A percentile compares a stretch with the other conserved stretches of the same genome.
phyloP scores from a whole-genome alignment of 176 grass and related monocot genomes.

The Carex scoparia region DNA sequence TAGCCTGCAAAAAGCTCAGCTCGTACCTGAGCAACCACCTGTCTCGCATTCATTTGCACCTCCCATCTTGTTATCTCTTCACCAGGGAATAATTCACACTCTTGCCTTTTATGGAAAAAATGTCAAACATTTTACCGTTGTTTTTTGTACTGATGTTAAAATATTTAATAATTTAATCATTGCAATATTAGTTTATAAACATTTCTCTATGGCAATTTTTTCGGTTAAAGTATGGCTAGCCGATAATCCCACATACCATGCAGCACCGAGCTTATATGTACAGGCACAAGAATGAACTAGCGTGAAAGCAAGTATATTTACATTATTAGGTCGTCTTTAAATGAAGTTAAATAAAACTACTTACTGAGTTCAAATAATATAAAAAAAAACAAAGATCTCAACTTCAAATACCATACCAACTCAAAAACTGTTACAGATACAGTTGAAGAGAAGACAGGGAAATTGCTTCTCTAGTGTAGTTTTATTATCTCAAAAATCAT shows the following conservation, averaged over 20 bases:
- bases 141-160: not conserved
- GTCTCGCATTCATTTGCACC: conserved; percentile 29
- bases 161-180: not conserved
- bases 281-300: not conserved
- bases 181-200: not conserved
- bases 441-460: not conserved
- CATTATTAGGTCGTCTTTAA: not conserved
- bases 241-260: not conserved
- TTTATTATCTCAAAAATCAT: not conserved
- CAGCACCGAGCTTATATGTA: not conserved
- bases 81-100: conserved; percentile 36
- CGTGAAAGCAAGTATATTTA: not conserved
- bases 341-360: not conserved
- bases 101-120: conserved; percentile 29
- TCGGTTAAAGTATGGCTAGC: not conserved
- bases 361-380: not conserved
- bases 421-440: not conserved
- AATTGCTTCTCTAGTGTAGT: not conserved
- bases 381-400: not conserved
- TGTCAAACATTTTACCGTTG: not conserved
- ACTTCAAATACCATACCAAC: not conserved
- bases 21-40: conserved; percentile 28
- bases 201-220: not conserved
- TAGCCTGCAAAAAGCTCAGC: conserved; percentile 20
- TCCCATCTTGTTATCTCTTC: conserved; percentile 48